Conservation (phyloP, 2,329 filamentous ascomycete species). For the Beauveria bassiana region DNA sequence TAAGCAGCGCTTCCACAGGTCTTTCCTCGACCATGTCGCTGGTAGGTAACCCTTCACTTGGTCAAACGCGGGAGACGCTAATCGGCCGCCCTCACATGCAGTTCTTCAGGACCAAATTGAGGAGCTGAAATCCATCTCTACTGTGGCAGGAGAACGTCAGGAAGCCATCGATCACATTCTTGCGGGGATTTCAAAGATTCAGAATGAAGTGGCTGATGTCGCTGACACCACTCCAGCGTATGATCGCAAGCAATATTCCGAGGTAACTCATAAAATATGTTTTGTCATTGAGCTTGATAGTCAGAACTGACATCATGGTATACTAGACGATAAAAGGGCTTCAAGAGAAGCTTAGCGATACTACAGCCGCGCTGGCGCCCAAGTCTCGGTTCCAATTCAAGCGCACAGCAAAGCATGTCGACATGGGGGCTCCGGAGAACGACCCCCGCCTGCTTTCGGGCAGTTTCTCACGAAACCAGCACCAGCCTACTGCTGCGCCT, state of each 20-base stretch:
- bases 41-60: conserved; percentile 38
- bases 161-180: conserved; percentile 77
- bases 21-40: conserved; percentile 69
- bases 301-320: neutral
- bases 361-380: conserved; percentile 59
- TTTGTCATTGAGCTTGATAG: no score
- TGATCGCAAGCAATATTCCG: conserved; percentile 78
- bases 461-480: conserved; percentile 22
- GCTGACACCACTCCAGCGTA: conserved; percentile 77
- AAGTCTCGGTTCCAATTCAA: conserved; percentile 81
- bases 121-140: conserved; percentile 53
- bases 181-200: conserved; percentile 69
- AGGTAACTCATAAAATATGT: conserved; percentile 40
- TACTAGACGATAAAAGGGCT: conserved; percentile 68
- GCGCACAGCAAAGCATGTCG: conserved; percentile 27
- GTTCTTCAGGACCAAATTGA: conserved; percentile 71
- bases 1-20: conserved; percentile 77
- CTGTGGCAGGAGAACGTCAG: conserved; percentile 63
- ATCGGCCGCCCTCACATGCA: conserved; percentile 26
- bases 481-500: conserved; percentile 11
- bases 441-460: conserved; percentile 35
- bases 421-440: conserved; percentile 34
- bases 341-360: conserved; percentile 68
- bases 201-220: conserved; percentile 78
- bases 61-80: neutral